phyloP scores from a whole-genome alignment of 441 rosid species.

The Jatropha podagrica region DNA sequence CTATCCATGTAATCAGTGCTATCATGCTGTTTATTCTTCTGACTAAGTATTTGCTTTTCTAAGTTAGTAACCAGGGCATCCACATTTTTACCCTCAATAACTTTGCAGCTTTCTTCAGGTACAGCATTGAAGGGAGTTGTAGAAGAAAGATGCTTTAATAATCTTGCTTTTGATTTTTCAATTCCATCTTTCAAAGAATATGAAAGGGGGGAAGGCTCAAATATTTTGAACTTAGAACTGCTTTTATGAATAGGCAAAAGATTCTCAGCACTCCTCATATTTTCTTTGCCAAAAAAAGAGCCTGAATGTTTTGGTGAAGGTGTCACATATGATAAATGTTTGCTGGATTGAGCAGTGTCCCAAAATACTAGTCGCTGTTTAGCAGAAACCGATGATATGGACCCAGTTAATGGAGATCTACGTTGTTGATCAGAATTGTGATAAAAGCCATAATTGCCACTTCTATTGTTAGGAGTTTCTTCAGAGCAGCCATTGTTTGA shows the following conservation, averaged over 20 bases:
- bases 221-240: constrained; percentile 44
- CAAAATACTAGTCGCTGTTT: constrained; percentile 36
- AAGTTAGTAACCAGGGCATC: constrained; percentile 41
- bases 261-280: constrained; percentile 37
- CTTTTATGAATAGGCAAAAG: constrained; percentile 46
- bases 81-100: constrained; percentile 16
- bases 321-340: constrained; percentile 39
- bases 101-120: constrained; percentile 32
- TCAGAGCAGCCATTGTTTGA: constrained; percentile 25
- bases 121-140: constrained; percentile 31
- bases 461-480: constrained; percentile 21
- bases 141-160: constrained; percentile 41
- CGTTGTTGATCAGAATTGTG: constrained; percentile 27
- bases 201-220: constrained; percentile 47
- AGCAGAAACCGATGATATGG: constrained; percentile 41
- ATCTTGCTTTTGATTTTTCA: constrained; percentile 49
- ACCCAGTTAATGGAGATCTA: constrained; percentile 40
- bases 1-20: constrained; percentile 10
- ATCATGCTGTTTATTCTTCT: constrained; percentile 22
- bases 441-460: constrained; percentile 19
- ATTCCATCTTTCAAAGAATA: constrained; percentile 48
- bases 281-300: constrained; percentile 48
- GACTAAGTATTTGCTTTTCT: constrained; percentile 41
- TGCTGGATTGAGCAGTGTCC: constrained; percentile 37
- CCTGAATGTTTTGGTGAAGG: constrained; percentile 60